These are phyloP conservation scores for Sphagnum fallax DNA, from an alignment of 228 moss, liverwort and hornwort genomes.

Conservation along the genomic window DNA sequence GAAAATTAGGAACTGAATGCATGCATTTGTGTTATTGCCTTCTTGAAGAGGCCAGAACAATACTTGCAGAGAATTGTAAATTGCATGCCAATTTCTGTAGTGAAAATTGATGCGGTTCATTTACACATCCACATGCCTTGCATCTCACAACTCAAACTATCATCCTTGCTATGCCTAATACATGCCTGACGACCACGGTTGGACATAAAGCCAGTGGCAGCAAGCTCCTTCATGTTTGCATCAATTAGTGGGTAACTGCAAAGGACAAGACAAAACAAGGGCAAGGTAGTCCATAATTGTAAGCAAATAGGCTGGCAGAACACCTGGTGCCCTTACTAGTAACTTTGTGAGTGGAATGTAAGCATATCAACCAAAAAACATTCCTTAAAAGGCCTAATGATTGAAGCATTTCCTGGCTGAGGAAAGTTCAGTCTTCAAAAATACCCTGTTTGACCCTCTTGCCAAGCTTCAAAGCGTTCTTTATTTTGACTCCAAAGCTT, in stretches of 20 bases:
- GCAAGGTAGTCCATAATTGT: no score
- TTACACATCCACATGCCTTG: no score
- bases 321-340: no score
- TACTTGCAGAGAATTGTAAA: no score
- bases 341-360: no score
- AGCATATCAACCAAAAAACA: not conserved
- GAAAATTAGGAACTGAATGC: not conserved
- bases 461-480: conserved; percentile 85
- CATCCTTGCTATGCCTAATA: not conserved
- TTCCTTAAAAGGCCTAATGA: not conserved
- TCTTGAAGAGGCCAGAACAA: no score
- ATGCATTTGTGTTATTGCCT: no score
- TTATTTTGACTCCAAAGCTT: conserved; percentile 83
- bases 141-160: not conserved
- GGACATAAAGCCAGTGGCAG: conserved; percentile 88
- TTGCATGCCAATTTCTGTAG: no score
- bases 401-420: not conserved
- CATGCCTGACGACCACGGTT: conserved; percentile 90
- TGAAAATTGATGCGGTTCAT: no score
- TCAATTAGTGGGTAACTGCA: conserved; percentile 84
- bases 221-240: conserved; percentile 95
- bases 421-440: not conserved
- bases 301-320: no score
- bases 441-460: conserved; percentile 87
- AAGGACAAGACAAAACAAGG: not conserved